These are phyloP conservation scores for Coemansia sp. DNA, from an alignment of 192 early-diverging fungal species.

Conservation along the genomic window DNA sequence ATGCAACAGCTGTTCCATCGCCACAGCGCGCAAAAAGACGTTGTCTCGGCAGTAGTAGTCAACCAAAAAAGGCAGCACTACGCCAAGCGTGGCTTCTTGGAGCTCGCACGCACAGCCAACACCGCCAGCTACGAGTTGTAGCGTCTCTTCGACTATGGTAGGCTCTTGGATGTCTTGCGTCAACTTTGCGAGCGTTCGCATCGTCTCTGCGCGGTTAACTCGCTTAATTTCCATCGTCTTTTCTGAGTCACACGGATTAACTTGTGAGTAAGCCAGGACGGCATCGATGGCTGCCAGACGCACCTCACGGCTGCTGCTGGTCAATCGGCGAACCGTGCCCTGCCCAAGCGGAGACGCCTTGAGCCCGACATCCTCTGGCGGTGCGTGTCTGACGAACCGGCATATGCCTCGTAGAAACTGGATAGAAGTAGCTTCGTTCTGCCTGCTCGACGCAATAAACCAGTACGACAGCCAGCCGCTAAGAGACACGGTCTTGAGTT, in stretches of 20 bases:
- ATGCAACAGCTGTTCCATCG: slow-evolving; percentile 47
- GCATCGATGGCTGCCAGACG: slow-evolving; percentile 42
- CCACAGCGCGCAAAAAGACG: slow-evolving; percentile 49
- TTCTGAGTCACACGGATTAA: slow-evolving; percentile 8
- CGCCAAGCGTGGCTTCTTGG: slow-evolving; percentile 23
- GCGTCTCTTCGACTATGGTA: slow-evolving; percentile 38
- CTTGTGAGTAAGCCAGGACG: slow-evolving; percentile 28
- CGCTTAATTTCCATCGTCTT: slow-evolving; percentile 12
- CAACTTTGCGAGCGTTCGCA: slow-evolving; percentile 12
- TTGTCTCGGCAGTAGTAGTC: slow-evolving; percentile 39
- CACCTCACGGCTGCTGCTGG: slow-evolving; percentile 49
- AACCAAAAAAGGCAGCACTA: slow-evolving; percentile 28
- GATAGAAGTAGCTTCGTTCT: slow-evolving; percentile 17
- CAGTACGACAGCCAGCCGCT: slow-evolving; percentile 52
- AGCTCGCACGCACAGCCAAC: slow-evolving; percentile 33
- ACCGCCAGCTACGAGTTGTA: slow-evolving; percentile 43
- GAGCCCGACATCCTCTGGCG: slow-evolving; percentile 31
- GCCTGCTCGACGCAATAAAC: slow-evolving; percentile 47
- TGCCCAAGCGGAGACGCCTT: slow-evolving; percentile 40
- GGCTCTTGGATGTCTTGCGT: slow-evolving; percentile 10
- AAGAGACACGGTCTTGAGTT: slow-evolving; percentile 12
- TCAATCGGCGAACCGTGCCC: slow-evolving; percentile 33
- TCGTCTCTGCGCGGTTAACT: slow-evolving; percentile 33
- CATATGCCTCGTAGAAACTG: slow-evolving; percentile 30
- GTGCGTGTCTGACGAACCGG: slow-evolving; percentile 47